Percentiles rank a stretch among this genome's conserved stretches.
These are phyloP conservation scores for Cyphellophora attinorum DNA, from an alignment of 2,329 filamentous ascomycete genomes.

Conservation along the genomic window DNA sequence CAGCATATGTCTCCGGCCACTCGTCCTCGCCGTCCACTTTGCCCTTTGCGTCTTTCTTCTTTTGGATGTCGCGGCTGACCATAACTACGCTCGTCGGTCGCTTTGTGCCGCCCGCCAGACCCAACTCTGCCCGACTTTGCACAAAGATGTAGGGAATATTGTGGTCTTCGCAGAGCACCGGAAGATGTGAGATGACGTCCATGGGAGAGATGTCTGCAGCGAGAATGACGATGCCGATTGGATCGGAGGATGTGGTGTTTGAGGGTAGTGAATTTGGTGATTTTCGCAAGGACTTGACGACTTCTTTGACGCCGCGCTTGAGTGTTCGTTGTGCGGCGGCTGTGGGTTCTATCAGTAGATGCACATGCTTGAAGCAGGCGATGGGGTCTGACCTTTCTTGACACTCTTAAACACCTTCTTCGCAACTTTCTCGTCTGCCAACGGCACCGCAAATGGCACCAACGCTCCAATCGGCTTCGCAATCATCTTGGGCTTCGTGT, in stretches of 20 bases:
- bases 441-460: conserved; percentile 40
- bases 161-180: conserved; percentile 96
- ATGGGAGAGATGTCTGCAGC: conserved; percentile 96
- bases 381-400: conserved; percentile 35
- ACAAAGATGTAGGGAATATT: conserved; percentile 96
- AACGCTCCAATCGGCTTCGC: conserved; percentile 33
- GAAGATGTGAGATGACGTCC: conserved; percentile 97
- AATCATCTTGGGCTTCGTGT: conserved; percentile 4
- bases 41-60: conserved; percentile 41
- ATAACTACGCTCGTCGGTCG: conserved; percentile 93
- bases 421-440: conserved; percentile 40
- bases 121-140: conserved; percentile 81
- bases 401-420: conserved; percentile 44
- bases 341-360: conserved; percentile 39
- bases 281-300: conserved; percentile 96
- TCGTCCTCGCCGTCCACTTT: conserved; percentile 33
- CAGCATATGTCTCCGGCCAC: conserved; percentile 44
- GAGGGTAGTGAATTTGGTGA: conserved; percentile 56
- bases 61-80: conserved; percentile 47
- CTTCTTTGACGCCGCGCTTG: conserved; percentile 97
- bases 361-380: neutral
- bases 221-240: conserved; percentile 74
- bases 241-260: conserved; percentile 19
- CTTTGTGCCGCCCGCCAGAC: conserved; percentile 89
- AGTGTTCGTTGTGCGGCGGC: conserved; percentile 92